phyloP scores from a whole-genome alignment of 2,329 filamentous ascomycete genomes.

The Cyclaneusma minus region DNA sequence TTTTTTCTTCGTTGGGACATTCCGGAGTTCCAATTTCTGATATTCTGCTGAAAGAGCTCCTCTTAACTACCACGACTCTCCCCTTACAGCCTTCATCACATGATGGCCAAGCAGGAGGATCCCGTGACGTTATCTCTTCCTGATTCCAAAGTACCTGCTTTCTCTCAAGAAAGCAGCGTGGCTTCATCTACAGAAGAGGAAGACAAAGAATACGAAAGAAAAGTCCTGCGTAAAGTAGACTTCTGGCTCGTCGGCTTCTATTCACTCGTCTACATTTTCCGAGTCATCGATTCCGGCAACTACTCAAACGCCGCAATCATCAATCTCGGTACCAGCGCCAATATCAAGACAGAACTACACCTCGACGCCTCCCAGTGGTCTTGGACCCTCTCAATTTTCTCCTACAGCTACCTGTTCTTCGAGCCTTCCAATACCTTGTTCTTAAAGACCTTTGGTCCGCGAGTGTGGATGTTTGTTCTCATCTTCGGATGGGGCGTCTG shows the following conservation, averaged over 20 bases:
- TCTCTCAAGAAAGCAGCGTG: slow-evolving; percentile 1
- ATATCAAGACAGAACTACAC: slow-evolving; percentile 23
- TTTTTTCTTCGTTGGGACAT: no score
- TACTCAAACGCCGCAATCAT: slow-evolving; percentile 25
- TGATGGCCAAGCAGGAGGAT: no score
- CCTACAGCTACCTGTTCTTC: slow-evolving; percentile 23
- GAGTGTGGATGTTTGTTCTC: slow-evolving; percentile 15
- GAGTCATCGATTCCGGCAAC: slow-evolving; percentile 23
- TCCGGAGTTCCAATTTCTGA: no score
- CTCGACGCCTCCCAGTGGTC: slow-evolving; percentile 20
- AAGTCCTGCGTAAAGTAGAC: slow-evolving; percentile 20
- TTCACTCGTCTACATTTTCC: slow-evolving; percentile 23
- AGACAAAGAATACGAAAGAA: slow-evolving; percentile 14
- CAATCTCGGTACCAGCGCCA: slow-evolving; percentile 23
- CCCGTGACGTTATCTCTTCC: no score
- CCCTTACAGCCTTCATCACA: no score
- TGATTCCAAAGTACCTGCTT: background rate
- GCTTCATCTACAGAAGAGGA: slow-evolving; percentile 7
- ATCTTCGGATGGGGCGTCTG: slow-evolving; percentile 20
- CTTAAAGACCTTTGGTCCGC: slow-evolving; percentile 19
- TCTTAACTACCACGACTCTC: no score
- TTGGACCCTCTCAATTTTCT: slow-evolving; percentile 25
- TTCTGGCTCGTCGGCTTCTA: slow-evolving; percentile 19
- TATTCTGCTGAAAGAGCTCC: no score
- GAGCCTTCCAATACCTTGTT: slow-evolving; percentile 23